These are phyloP conservation scores for Chaetomiaceae sp. DNA, from an alignment of 2,329 filamentous ascomycete species.

Conservation along the genomic window DNA sequence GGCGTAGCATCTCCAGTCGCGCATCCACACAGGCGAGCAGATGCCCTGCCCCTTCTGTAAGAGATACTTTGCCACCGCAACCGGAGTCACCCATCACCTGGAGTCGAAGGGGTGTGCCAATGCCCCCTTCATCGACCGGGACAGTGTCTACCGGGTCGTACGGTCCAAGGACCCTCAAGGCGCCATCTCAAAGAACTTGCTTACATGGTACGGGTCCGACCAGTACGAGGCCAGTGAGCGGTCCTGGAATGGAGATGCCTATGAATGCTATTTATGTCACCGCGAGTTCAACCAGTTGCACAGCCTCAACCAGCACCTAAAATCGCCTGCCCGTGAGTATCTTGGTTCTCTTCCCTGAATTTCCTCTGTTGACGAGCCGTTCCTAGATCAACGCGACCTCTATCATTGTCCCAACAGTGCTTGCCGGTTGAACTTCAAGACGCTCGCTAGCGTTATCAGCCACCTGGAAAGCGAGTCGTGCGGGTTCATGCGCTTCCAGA, in stretches of 20 bases:
- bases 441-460: too few relatives aligned
- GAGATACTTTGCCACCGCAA: too few relatives aligned
- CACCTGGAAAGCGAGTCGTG: too few relatives aligned
- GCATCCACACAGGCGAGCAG: too few relatives aligned
- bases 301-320: neutral
- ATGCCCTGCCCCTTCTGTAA: too few relatives aligned
- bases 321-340: neutral
- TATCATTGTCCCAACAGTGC: too few relatives aligned
- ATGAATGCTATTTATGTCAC: neutral
- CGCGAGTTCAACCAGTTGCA: neutral
- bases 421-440: too few relatives aligned
- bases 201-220: neutral
- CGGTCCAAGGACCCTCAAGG: neutral
- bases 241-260: neutral
- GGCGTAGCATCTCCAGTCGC: too few relatives aligned
- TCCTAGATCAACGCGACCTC: neutral
- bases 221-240: neutral
- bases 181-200: neutral
- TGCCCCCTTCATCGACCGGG: too few relatives aligned
- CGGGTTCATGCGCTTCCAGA: too few relatives aligned
- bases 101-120: too few relatives aligned
- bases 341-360: neutral
- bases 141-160: neutral
- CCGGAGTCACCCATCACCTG: too few relatives aligned
- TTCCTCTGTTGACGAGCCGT: neutral